Evolutionary conservation across 2,329 filamentous ascomycete species (phyloP), one percentile per base, ranked within the genome.

Genomic region (Ascochyta clinopodiicola): DNA sequence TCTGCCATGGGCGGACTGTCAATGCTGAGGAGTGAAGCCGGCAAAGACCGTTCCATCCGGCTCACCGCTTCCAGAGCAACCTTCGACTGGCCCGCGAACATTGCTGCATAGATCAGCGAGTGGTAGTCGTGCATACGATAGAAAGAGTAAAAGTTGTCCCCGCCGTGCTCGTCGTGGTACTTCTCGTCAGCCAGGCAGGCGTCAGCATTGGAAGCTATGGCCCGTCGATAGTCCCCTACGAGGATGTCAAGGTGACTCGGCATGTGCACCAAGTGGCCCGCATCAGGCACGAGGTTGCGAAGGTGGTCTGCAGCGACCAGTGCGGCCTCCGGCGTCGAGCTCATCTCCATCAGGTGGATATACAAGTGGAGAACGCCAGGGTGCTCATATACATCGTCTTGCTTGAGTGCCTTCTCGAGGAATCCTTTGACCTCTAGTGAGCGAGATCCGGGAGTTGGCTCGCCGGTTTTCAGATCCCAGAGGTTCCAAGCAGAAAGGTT

Each of bases 271-370:
- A 91, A 76, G 71, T 92, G 89, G 0, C 88, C 89, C 0, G 85
- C 81, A 68, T 91, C 88, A 0, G 88, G 88, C 0, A 88, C 83
- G 2, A 91, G 80, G 9, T 79, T 80, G 21, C 88, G 85, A 10
- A 92, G 79, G 15, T 78, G 75, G 64, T 91, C 82, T 5, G 88
- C 88, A 0, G 82, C 79, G 0, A 82, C 77, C 15, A 90, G 71
- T 1, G 86, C 89, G 1, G 75, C 69, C 69, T 91, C 89, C 0
- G 89, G 89, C 0, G 78, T 81, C 0, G 79, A 76, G 0, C 88
- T 91, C 89, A 91, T 91, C 68, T 92, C 89, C 80, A 91, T 89
- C 3, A 91, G 81, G 63, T 92, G 89, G 35, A 92, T 89, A 71
- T 92, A 92, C 29, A 91, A 75, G 70, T 93, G 90, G 6, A 92